These are phyloP conservation scores for Acacia pycnantha DNA, from an alignment of 331 rosid species.

Conservation along the genomic window DNA sequence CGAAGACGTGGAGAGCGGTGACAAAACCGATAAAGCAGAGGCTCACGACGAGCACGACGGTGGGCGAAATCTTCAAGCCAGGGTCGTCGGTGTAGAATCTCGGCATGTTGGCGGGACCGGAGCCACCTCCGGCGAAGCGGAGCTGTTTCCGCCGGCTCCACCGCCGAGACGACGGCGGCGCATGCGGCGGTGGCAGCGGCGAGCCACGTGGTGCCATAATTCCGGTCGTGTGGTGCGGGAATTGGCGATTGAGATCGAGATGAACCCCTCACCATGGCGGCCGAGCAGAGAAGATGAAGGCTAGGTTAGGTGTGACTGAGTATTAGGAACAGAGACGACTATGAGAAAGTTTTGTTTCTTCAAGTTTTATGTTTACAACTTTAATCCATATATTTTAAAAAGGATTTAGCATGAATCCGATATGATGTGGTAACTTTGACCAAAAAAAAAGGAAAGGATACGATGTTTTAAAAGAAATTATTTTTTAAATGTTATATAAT, in stretches of 20 bases:
- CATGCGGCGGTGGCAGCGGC: conserved; percentile 88
- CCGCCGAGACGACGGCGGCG: conserved; percentile 77
- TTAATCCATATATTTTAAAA: too few relatives aligned
- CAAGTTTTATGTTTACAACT: too few relatives aligned
- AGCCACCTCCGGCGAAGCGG: conserved; percentile 44
- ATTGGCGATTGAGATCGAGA: conserved; percentile 85
- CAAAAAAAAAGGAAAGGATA: too few relatives aligned
- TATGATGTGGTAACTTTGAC: too few relatives aligned
- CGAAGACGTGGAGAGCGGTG: conserved; percentile 89
- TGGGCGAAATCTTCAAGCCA: conserved; percentile 89
- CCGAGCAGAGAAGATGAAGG: conserved; percentile 1
- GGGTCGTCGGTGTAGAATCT: conserved; percentile 97
- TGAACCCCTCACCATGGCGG: conserved; percentile 71
- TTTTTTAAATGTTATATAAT: too few relatives aligned
- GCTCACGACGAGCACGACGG: conserved; percentile 84
- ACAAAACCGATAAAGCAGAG: conserved; percentile 96
- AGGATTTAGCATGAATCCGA: too few relatives aligned
- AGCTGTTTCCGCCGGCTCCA: conserved; percentile 25
- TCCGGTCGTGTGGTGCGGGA: conserved; percentile 61
- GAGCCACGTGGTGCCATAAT: conserved; percentile 83
- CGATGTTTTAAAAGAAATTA: too few relatives aligned
- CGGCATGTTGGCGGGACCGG: conserved; percentile 70
- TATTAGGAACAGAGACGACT: not conserved
- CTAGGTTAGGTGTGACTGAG: not conserved
- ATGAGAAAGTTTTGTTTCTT: not conserved